phyloP scores from a whole-genome alignment of 768 basidiomycete species.

The Fomitopsis pulvina region DNA sequence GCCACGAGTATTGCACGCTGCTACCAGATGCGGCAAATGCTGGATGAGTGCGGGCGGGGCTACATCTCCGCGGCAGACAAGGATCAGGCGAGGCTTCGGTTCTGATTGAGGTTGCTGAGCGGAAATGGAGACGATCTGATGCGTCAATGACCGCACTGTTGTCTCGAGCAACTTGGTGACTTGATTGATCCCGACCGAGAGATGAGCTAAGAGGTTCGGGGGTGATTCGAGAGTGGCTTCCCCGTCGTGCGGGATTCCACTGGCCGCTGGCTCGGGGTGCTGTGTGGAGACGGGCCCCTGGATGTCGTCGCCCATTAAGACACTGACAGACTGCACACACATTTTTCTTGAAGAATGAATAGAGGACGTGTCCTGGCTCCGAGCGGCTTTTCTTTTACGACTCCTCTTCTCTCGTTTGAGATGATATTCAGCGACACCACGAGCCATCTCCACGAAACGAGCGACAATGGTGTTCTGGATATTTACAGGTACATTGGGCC shows the following conservation, averaged over 20 bases:
- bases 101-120: background rate
- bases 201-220: slow-evolving; percentile 40
- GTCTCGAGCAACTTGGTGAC: slow-evolving; percentile 69
- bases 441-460: slow-evolving; percentile 40
- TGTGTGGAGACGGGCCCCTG: background rate
- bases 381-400: slow-evolving; percentile 33
- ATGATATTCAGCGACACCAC: slow-evolving; percentile 43
- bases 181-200: slow-evolving; percentile 69
- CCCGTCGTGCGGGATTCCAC: background rate
- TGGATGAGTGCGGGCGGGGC: slow-evolving; percentile 66
- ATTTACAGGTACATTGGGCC: slow-evolving; percentile 43
- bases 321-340: too few relatives aligned
- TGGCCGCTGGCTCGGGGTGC: background rate
- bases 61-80: slow-evolving; percentile 71
- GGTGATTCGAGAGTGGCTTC: slow-evolving; percentile 1
- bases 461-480: slow-evolving; percentile 57
- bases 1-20: slow-evolving; percentile 57
- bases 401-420: slow-evolving; percentile 23
- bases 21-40: slow-evolving; percentile 73
- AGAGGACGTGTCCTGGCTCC: background rate
- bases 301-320: background rate
- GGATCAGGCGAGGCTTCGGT: slow-evolving; percentile 30
- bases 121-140: background rate
- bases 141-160: slow-evolving; percentile 33
- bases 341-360: too few relatives aligned